Evolutionary conservation across 768 basidiomycete species (phyloP).

Genomic region (Tremella yokohamensis): DNA sequence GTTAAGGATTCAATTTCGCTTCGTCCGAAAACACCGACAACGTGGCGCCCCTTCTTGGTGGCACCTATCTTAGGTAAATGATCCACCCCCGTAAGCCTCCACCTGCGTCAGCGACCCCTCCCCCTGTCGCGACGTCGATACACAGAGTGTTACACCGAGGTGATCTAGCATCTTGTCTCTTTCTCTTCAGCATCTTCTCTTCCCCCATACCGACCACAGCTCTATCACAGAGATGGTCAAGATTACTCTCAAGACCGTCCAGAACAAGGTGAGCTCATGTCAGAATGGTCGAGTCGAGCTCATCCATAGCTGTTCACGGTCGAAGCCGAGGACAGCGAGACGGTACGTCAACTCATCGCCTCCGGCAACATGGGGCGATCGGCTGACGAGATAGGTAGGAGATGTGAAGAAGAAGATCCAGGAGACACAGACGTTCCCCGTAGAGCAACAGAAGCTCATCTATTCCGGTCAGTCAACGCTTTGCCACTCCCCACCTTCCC

Average conservation of each 20-base stretch:
- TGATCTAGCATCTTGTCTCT: too few relatives aligned
- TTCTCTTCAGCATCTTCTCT: conserved; percentile 7
- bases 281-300: conserved; percentile 1
- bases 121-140: neutral
- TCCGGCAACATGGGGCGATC: neutral
- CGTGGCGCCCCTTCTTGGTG: too few relatives aligned
- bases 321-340: conserved; percentile 72
- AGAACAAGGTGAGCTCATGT: conserved; percentile 60
- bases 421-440: conserved; percentile 68
- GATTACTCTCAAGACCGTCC: conserved; percentile 90
- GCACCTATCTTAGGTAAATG: neutral
- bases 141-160: too few relatives aligned
- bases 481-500: conserved; percentile 7
- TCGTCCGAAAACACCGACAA: too few relatives aligned
- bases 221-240: conserved; percentile 60
- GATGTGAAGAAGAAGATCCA: conserved; percentile 80
- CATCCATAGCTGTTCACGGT: conserved; percentile 69
- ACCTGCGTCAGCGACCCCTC: conserved; percentile 3
- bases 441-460: conserved; percentile 83
- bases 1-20: too few relatives aligned
- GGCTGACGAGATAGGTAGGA: conserved; percentile 54
- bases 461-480: conserved; percentile 66
- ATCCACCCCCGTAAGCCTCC: neutral
- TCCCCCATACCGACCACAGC: neutral
- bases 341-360: conserved; percentile 51